Base-by-base conservation (phyloP, 371 early-diverging fungal species). In the Mucor irregularis region DNA sequence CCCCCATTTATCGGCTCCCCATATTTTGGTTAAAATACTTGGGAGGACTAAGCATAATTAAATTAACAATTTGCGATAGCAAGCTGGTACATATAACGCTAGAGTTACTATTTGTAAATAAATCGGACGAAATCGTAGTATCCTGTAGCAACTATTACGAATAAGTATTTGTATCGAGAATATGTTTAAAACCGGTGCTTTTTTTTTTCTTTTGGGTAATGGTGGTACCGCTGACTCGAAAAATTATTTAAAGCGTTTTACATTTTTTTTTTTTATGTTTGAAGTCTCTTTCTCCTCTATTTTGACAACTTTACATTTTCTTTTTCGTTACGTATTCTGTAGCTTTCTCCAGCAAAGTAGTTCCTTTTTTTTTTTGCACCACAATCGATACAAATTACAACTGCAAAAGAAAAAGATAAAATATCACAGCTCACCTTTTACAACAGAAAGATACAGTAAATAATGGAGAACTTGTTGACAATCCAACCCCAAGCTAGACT, bases 381-480 rank as follows among this genome's bases (percentile, higher is more conserved):
- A 39, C 11, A 19, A 22, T 11, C 11, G 4, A 39, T 14, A 37
- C 16, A 37, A 0, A 37, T 13, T n/a, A 1, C 6, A 31, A 31
- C 16, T 34, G 6, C n/a, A n/a, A n/a, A n/a, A n/a, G n/a, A n/a
- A n/a, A n/a, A n/a, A n/a, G n/a, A n/a, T n/a, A n/a, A n/a, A n/a
- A n/a, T n/a, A n/a, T n/a, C n/a, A n/a, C n/a, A 16, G 19, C 30
- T 26, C 28, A 47, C 47, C 47, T 47, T 47, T 30, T 28, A 50
- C 33, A 39, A 6, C 48, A 43, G 16, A 35, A n/a, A n/a, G n/a
- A n/a, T n/a, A n/a, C n/a, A n/a, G n/a, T 34, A 49, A 39, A 53
- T 9, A 16, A 78, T 78, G 79, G 76, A 68, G 33, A 75, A 73
- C 51, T 51, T 78, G 19, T 57, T 78, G 29, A 68, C 74, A 7